Evolutionary conservation across 306 rosid genomes (phyloP), one percentile per base, ranked within the genome.

Genomic region (Castanea crenata): DNA sequence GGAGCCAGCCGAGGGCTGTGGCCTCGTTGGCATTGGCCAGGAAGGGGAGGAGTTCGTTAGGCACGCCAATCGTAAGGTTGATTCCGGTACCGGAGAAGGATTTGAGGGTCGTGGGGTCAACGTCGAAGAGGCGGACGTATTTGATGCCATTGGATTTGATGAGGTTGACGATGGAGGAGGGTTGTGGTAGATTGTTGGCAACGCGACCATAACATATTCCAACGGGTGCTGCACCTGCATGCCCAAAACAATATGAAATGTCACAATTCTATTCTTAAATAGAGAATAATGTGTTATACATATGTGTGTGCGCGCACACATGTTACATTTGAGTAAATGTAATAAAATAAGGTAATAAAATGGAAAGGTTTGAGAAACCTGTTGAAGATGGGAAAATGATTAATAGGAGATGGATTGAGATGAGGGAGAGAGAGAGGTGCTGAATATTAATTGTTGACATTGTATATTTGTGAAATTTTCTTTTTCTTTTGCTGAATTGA

Each of bases 1-100:
- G 79, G 77, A 84, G 85, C 87, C 85, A 84, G 14, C 69, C 27
- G 3, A 74, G 44, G 41, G 87, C 8, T 14, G 19, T 44, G 19
- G 64, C 3, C 62, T 41, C 23, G 19, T 57, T 3, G 62, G 59
- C 5, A n/a, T 81, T 44, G 73, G 84, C 23, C 6, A 84, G 82
- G 12, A 29, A 21, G 76, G 84, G 85, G 70, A 84, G 85, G 87
- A 84, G 61, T 35, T 80, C 82, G 31, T 84, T 80, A n/a, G 87
- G 76, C 35, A 74, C 85, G 3, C 87, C 82, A 32, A 80, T 69
- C 49, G 34, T 68, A 69, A 80, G 74, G 31, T 11, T 29, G 55
- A 84, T 84, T 49, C 57, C 68, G 20, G 82, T 68, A 46, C 63
- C 69, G 2, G 78, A 56, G 77, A 84, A 77, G 25, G 85, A 57